Conservation (phyloP, 2,329 filamentous ascomycete species). For the Diaporthe sp. region DNA sequence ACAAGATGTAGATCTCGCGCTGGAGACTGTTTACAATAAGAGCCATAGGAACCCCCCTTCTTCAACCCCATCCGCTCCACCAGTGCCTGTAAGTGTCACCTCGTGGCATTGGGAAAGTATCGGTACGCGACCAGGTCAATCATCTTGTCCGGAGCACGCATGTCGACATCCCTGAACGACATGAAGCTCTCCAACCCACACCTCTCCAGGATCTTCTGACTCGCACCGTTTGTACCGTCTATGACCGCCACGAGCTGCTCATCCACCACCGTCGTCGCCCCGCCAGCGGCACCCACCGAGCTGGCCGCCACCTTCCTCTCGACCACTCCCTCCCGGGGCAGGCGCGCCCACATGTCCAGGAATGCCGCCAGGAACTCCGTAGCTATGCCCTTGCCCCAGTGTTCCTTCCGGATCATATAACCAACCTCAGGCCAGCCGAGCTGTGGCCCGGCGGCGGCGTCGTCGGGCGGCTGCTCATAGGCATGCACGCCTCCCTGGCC, state of each 20-base stretch:
- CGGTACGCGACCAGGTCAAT: slow-evolving; percentile 45
- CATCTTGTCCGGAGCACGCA: slow-evolving; percentile 25
- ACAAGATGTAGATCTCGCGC: not conserved
- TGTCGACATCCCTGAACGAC: slow-evolving; percentile 47
- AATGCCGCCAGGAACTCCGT: slow-evolving; percentile 68
- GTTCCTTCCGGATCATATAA: slow-evolving; percentile 67
- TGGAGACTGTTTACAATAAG: not conserved
- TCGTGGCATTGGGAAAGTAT: slow-evolving; percentile 46
- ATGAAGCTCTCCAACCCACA: slow-evolving; percentile 63
- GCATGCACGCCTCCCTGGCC: slow-evolving; percentile 62
- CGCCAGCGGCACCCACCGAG: slow-evolving; percentile 45
- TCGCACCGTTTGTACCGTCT: slow-evolving; percentile 63
- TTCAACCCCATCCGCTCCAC: not conserved
- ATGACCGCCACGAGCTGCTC: slow-evolving; percentile 63
- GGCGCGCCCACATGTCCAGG: slow-evolving; percentile 60
- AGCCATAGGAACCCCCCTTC: not conserved
- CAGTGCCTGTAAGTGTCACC: slow-evolving; percentile 41
- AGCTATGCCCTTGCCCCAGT: slow-evolving; percentile 70
- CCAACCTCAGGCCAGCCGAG: slow-evolving; percentile 68
- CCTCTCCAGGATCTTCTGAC: slow-evolving; percentile 69
- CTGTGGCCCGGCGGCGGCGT: not conserved
- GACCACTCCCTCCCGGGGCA: slow-evolving; percentile 59
- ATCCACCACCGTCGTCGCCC: slow-evolving; percentile 49
- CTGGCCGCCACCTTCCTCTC: slow-evolving; percentile 58
- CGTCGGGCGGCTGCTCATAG: slow-evolving; percentile 53